A percentile compares a stretch with the other conserved stretches of the same genome.
phyloP scores from a whole-genome alignment of 345 rosid genomes.

The Citrus reticulata region DNA sequence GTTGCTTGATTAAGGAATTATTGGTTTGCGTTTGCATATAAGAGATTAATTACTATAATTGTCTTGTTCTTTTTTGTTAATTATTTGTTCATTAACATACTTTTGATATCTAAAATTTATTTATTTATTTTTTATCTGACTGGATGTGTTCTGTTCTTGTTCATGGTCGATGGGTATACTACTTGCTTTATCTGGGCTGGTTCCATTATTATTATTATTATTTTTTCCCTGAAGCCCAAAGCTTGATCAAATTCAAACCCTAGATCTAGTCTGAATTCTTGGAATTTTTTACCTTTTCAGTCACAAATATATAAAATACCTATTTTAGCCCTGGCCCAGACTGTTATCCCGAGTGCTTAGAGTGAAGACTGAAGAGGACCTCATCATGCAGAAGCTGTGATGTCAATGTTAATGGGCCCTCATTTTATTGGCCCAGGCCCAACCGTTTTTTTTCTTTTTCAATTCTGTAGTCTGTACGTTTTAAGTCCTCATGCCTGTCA shows the following conservation, averaged over 20 bases:
- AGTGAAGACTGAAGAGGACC: neutral
- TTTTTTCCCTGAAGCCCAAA: conserved; percentile 7
- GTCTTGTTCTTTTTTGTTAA: neutral
- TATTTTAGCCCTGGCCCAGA: conserved; percentile 4
- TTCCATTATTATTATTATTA: neutral
- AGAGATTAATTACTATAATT: neutral
- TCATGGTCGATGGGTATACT: neutral
- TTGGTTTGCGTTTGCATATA: neutral
- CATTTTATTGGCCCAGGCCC: neutral
- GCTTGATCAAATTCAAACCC: conserved; percentile 14
- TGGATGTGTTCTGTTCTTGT: neutral
- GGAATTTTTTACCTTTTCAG: neutral
- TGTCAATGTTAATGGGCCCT: neutral
- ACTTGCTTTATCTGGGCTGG: conserved; percentile 8
- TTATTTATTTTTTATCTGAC: neutral
- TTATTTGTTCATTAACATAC: neutral
- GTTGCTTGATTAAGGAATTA: neutral
- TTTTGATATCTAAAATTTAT: neutral
- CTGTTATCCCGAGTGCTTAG: neutral
- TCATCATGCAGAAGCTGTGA: neutral
- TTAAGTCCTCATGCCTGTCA: neutral
- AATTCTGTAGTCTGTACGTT: too few species aligned
- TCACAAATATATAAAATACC: neutral
- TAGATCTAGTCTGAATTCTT: neutral
- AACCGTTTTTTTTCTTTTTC: too few species aligned